Evolutionary conservation across 768 basidiomycete species (phyloP), one percentile per base, ranked within the genome.

Genomic region (Hemileccinum rubropunctum): DNA sequence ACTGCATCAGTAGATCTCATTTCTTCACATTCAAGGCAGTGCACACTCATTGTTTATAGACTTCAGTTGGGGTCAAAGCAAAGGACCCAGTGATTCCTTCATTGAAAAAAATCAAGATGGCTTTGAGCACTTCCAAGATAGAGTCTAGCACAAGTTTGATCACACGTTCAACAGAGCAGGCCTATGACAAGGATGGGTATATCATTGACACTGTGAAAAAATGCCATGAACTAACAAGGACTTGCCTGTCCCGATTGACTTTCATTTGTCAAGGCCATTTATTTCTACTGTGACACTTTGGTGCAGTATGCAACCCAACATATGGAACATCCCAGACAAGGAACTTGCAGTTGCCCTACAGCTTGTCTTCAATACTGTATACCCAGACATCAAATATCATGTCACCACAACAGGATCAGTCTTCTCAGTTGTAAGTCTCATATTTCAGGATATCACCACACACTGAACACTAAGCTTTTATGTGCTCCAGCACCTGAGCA

Each of bases 261-360:
- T 40, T 10, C 13, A 26, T 17, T 51, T 45, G 50, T 14, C 17
- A n/a, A 17, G 50, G 28, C 32, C 7, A 1, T 37, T 55, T 34
- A 32, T 51, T 7, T 32, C 36, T 2, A 52, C 38, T 1, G 14
- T 44, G 2, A 43, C 49, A 30, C 42, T 51, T 2, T 55, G 54
- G 54, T 41, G 36, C 2, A 42, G 50, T 15, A n/a, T 33, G 20
- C 54, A 55, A 42, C 40, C 40, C 3, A 47, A 48, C 4, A n/a
- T 51, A n/a, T 54, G 53, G 53, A 23, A 17, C 12, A 43, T 54
- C 3, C 26, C 49, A 8, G 15, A 46, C 3, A 23, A 51, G 7
- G n/a, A 37, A 8, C 41, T 54, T 7, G 13, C 23, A 15, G 33
- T 11, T 3, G 38, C 47, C 9, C 26, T 54, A 17, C 38, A 54